Percentiles rank a stretch among this genome's conserved stretches.
These are phyloP conservation scores for Pterulicium gracile DNA, from an alignment of 1,284 basidiomycete species.

Conservation along the genomic window DNA sequence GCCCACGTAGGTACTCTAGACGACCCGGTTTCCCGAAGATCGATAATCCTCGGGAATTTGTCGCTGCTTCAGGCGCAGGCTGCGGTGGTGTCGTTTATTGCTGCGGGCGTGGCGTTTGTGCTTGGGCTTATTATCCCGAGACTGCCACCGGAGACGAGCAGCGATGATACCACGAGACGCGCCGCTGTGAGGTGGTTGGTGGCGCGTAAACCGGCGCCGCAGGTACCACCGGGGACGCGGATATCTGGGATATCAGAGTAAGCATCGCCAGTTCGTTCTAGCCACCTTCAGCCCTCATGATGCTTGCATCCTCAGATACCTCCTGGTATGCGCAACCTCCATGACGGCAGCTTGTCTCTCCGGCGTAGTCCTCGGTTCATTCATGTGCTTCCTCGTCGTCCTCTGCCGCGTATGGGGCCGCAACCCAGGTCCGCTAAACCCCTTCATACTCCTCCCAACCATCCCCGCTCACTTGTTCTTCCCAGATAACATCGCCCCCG, in stretches of 20 bases:
- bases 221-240: slow-evolving; percentile 18
- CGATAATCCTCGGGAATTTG: slow-evolving; percentile 76
- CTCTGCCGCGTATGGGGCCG: slow-evolving; percentile 65
- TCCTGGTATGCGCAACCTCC: slow-evolving; percentile 81
- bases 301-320: slow-evolving; percentile 38
- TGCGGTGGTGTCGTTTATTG: slow-evolving; percentile 79
- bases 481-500: slow-evolving; percentile 89
- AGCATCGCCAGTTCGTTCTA: slow-evolving; percentile 15
- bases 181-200: slow-evolving; percentile 7
- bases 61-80: slow-evolving; percentile 90
- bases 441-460: no score
- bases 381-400: slow-evolving; percentile 86
- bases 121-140: slow-evolving; percentile 58
- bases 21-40: slow-evolving; percentile 48
- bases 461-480: slow-evolving; percentile 2
- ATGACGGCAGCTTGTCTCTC: slow-evolving; percentile 84
- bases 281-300: slow-evolving; percentile 5
- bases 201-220: slow-evolving; percentile 15
- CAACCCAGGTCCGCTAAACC: slow-evolving; percentile 62
- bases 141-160: slow-evolving; percentile 12
- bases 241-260: slow-evolving; percentile 42
- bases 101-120: slow-evolving; percentile 71
- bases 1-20: slow-evolving; percentile 88
- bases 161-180: background rate
- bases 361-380: slow-evolving; percentile 76